phyloP scores from a whole-genome alignment of 164 flowering plant genomes.

The Vitis rupestris region DNA sequence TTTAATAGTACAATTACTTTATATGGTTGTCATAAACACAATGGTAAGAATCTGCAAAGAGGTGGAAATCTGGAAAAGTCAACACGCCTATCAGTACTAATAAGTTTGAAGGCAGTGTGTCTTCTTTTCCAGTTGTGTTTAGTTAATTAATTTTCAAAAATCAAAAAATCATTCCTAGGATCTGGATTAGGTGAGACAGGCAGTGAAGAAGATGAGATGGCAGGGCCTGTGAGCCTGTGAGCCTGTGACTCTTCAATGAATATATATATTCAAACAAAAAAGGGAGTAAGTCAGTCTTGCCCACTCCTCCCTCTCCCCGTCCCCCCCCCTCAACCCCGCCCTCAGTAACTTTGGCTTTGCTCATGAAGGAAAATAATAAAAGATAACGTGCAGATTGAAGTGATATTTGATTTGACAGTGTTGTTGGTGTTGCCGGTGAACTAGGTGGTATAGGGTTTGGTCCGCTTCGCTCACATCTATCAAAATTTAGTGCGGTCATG shows the following conservation, averaged over 20 bases:
- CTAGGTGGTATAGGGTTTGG: constrained; percentile 11
- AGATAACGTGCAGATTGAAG: constrained; percentile 3
- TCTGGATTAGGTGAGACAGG: constrained; percentile 20
- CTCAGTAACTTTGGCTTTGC: constrained; percentile 1
- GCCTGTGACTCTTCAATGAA: constrained; percentile 1
- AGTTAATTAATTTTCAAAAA: not conserved
- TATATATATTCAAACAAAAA: constrained; percentile 1
- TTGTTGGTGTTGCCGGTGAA: constrained; percentile 25
- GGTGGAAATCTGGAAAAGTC: too few species aligned
- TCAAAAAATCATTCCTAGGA: not conserved
- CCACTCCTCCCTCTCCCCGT: constrained; percentile 1
- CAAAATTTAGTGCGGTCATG: too few species aligned
- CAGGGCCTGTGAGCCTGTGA: not conserved
- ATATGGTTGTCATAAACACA: too few species aligned
- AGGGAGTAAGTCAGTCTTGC: constrained; percentile 9
- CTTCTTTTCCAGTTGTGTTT: not conserved
- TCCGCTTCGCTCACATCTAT: too few species aligned
- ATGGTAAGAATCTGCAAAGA: too few species aligned
- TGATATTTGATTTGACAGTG: constrained; percentile 31
- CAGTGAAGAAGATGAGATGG: constrained; percentile 8
- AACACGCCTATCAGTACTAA: too few species aligned
- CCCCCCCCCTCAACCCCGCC: not conserved
- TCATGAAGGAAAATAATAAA: not conserved
- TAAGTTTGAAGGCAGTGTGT: too few species aligned
- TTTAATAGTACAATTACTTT: too few species aligned